Conservation (phyloP, 352 stramenopile species). For the Pythium guiyangense region DNA sequence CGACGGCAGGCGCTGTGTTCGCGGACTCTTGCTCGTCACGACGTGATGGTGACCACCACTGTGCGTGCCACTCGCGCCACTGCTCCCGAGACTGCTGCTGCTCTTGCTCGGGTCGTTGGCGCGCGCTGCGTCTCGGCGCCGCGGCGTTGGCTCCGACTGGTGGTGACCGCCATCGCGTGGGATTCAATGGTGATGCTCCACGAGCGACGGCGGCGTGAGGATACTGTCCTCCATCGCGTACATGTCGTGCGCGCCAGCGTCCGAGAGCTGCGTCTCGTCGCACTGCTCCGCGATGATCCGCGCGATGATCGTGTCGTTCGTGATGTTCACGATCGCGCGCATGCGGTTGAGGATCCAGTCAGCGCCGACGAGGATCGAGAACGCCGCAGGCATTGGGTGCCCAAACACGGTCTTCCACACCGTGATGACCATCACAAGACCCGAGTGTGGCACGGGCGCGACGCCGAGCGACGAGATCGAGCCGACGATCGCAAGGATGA, state of each 20-base stretch:
- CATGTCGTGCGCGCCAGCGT: neutral
- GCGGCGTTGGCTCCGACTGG: no score
- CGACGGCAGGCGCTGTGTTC: neutral
- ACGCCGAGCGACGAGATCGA: slow-evolving; percentile 68
- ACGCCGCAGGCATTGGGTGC: slow-evolving; percentile 46
- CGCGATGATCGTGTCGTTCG: slow-evolving; percentile 75
- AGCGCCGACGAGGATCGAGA: slow-evolving; percentile 60
- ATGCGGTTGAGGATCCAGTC: slow-evolving; percentile 77
- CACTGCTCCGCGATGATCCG: slow-evolving; percentile 76
- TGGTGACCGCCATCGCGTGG: slow-evolving; percentile 9
- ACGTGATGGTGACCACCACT: neutral
- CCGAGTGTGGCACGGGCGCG: slow-evolving; percentile 64
- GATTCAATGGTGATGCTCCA: slow-evolving; percentile 6
- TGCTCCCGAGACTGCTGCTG: no score
- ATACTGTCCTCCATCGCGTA: slow-evolving; percentile 10
- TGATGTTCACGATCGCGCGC: slow-evolving; percentile 74
- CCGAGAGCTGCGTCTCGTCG: slow-evolving; percentile 34
- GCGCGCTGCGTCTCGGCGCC: no score
- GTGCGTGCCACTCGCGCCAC: no score
- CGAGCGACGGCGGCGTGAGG: slow-evolving; percentile 8
- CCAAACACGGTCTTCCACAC: slow-evolving; percentile 72
- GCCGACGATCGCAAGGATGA: slow-evolving; percentile 58
- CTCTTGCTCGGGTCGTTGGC: no score
- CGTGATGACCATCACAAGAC: slow-evolving; percentile 76
- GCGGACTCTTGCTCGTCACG: slow-evolving; percentile 1